These are phyloP conservation scores for Neurospora cerealis DNA, from an alignment of 495 filamentous ascomycete species.

Conservation along the genomic window DNA sequence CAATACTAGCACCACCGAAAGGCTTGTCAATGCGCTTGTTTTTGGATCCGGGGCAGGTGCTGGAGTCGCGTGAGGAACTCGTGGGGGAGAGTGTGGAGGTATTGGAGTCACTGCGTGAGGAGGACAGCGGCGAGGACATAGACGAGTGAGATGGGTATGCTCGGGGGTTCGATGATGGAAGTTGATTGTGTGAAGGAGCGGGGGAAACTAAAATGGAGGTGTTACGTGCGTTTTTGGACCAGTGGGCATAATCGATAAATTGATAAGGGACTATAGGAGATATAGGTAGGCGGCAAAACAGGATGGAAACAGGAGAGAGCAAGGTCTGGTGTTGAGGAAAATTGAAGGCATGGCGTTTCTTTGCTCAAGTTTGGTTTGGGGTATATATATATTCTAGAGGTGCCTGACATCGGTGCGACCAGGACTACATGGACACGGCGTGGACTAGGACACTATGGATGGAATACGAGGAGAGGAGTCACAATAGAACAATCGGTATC, in stretches of 20 bases:
- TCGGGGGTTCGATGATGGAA: neutral
- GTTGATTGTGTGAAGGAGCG: neutral
- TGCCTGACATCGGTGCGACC: neutral
- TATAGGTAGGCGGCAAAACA: no score
- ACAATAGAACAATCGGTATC: neutral
- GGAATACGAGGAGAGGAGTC: neutral
- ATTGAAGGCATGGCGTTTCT: no score
- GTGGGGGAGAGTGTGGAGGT: neutral
- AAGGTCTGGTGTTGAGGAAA: no score
- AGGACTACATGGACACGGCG: neutral
- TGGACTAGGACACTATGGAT: neutral
- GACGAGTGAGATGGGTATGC: neutral
- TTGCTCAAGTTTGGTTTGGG: no score
- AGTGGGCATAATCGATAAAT: no score
- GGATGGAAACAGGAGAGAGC: no score
- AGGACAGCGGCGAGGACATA: neutral
- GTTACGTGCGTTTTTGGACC: no score
- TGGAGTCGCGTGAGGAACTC: neutral
- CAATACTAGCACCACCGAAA: no score
- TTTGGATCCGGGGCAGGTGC: neutral
- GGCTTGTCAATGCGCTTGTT: no score
- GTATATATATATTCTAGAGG: no score
- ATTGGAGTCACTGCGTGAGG: neutral
- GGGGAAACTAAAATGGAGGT: neutral
- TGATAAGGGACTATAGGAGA: no score